These are phyloP conservation scores for Talaromyces sp. DNA, from an alignment of 2,329 filamentous ascomycete genomes.

Conservation along the genomic window DNA sequence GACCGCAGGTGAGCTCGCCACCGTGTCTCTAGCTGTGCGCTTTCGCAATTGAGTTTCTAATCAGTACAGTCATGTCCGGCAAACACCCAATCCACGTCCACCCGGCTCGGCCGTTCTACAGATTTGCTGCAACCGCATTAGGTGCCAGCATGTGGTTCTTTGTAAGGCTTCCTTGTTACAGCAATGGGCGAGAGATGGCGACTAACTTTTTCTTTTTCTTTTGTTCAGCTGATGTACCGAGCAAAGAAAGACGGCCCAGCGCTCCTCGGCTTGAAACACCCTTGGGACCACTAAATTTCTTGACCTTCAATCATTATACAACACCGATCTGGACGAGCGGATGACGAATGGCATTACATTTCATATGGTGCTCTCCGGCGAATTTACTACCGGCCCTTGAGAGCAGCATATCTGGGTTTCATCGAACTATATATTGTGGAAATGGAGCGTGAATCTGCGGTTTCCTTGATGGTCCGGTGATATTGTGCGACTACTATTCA, in stretches of 20 bases:
- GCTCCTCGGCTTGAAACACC: conserved; percentile 89
- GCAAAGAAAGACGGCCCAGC: conserved; percentile 94
- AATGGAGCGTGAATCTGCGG: neutral
- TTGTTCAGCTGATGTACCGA: conserved; percentile 80
- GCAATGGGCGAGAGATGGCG: neutral
- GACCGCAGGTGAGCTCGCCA: conserved; percentile 3
- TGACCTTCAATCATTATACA: conserved; percentile 1
- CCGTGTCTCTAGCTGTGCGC: neutral
- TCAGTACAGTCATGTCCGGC: conserved; percentile 30
- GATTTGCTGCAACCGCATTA: conserved; percentile 78
- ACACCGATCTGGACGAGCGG: neutral
- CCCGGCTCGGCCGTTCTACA: conserved; percentile 66
- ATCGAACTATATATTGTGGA: neutral
- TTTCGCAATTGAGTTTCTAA: neutral
- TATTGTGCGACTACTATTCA: neutral
- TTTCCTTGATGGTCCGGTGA: neutral
- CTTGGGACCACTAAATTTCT: conserved; percentile 74
- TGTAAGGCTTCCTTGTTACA: conserved; percentile 52
- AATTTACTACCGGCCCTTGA: neutral
- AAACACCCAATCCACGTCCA: conserved; percentile 49
- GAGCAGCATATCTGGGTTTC: neutral
- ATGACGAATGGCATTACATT: neutral
- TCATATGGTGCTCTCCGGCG: neutral
- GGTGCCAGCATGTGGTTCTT: conserved; percentile 99
- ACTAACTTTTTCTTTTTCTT: neutral